These are phyloP conservation scores for Sporisorium reilianum DNA, from an alignment of 1,284 basidiomycete genomes.

Conservation along the genomic window DNA sequence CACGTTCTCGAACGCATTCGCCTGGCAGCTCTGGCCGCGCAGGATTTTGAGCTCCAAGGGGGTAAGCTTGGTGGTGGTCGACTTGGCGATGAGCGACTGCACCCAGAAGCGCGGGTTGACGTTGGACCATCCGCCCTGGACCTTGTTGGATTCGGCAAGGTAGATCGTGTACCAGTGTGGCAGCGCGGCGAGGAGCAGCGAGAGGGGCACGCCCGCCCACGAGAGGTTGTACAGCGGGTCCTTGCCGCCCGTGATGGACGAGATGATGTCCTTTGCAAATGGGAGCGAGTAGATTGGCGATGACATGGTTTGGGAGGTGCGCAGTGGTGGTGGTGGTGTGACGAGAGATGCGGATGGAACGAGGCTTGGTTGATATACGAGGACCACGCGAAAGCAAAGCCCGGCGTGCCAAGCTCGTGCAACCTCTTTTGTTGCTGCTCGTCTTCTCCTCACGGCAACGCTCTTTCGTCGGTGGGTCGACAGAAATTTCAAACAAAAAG, in stretches of 20 bases:
- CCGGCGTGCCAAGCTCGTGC: too few species aligned
- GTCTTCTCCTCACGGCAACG: too few species aligned
- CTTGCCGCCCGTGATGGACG: constrained; percentile 21
- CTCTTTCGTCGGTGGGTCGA: too few species aligned
- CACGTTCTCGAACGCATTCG: constrained; percentile 48
- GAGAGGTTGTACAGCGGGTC: constrained; percentile 44
- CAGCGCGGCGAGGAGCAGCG: constrained; percentile 40
- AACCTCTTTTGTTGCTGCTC: too few species aligned
- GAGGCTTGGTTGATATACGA: too few species aligned
- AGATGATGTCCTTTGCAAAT: constrained; percentile 10
- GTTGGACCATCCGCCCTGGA: constrained; percentile 63
- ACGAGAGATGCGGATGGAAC: too few species aligned
- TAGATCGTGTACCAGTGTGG: constrained; percentile 64
- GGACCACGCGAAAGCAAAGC: too few species aligned
- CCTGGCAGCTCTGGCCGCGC: constrained; percentile 52
- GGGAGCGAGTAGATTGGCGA: constrained; percentile 9
- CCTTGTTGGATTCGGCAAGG: constrained; percentile 45
- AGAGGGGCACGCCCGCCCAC: constrained; percentile 26
- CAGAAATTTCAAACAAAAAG: not conserved
- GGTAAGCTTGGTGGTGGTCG: constrained; percentile 32
- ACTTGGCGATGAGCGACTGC: constrained; percentile 38
- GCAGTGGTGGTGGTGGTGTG: constrained; percentile 6
- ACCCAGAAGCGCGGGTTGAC: constrained; percentile 59
- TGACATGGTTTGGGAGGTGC: constrained; percentile 6
- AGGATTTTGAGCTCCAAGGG: constrained; percentile 51